Evolutionary conservation across 179 eudicot species (phyloP).

Genomic region (Gypsophila paniculata): DNA sequence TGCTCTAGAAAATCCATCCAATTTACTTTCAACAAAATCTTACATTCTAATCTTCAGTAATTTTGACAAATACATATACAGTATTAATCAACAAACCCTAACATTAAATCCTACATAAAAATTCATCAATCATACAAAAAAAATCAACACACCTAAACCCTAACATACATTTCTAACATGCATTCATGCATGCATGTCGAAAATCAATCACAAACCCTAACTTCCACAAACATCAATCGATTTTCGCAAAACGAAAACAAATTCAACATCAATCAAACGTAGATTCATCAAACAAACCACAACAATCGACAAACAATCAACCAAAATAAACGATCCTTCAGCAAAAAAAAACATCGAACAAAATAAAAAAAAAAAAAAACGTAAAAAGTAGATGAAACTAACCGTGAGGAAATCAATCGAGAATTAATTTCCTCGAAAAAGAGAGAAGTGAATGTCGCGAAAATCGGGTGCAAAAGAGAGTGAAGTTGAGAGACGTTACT

Average conservation of each 20-base stretch:
- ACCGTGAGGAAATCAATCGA: slow-evolving; percentile 10
- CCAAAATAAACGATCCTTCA: not conserved
- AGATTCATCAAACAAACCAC: not conserved
- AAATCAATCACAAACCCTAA: not conserved
- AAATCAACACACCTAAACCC: not conserved
- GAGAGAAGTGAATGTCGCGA: not conserved
- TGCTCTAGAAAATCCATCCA: not conserved
- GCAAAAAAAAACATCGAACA: not conserved
- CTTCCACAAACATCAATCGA: not conserved
- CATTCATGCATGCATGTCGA: not conserved
- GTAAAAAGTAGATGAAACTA: not conserved
- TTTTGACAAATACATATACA: no score
- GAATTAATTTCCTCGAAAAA: not conserved
- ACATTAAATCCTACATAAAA: not conserved
- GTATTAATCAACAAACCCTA: not conserved
- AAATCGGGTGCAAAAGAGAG: not conserved
- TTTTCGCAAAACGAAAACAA: not conserved
- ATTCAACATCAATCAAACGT: not conserved
- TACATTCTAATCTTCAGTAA: no score
- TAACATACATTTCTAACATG: not conserved
- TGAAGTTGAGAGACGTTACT: not conserved
- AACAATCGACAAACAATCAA: not conserved
- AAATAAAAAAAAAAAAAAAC: not conserved
- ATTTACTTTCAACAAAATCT: not conserved
- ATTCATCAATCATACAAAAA: not conserved